phyloP scores from a whole-genome alignment of 495 filamentous ascomycete genomes.

The Aspergillus asperescens region DNA sequence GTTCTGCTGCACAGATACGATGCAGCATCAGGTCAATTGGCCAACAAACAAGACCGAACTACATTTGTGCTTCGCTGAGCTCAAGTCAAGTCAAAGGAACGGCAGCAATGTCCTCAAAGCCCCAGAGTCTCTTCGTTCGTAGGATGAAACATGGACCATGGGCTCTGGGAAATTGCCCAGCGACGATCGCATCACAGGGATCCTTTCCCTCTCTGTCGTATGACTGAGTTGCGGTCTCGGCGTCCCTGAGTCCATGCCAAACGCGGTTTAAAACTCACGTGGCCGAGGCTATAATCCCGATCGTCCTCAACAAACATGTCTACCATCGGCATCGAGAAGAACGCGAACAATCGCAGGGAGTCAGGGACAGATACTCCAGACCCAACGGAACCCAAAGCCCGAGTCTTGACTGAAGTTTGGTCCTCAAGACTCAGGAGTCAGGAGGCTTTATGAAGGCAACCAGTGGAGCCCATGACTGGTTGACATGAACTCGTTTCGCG shows the following conservation, averaged over 20 bases:
- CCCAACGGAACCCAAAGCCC: background rate
- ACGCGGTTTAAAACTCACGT: background rate
- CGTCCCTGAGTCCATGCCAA: too few species aligned
- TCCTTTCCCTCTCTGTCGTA: background rate
- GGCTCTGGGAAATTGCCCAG: slow-evolving; percentile 27
- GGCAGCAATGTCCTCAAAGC: too few species aligned
- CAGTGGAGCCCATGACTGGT: slow-evolving; percentile 11
- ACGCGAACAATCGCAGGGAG: too few species aligned
- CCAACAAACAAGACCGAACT: background rate
- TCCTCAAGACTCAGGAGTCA: background rate
- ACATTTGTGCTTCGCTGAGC: background rate
- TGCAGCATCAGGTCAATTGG: too few species aligned
- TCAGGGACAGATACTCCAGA: too few species aligned
- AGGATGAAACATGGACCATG: slow-evolving; percentile 28
- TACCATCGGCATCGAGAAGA: too few species aligned
- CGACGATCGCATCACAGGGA: slow-evolving; percentile 26
- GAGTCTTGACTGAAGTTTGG: background rate
- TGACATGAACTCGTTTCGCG: slow-evolving; percentile 12
- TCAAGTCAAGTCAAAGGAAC: background rate
- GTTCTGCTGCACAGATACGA: background rate
- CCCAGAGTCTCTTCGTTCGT: background rate
- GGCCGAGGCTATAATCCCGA: background rate
- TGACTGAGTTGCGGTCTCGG: background rate
- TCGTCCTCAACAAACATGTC: too few species aligned
- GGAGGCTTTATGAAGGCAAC: background rate